phyloP scores from a whole-genome alignment of 2,329 filamentous ascomycete species.

The Trichophaea hybrida region DNA sequence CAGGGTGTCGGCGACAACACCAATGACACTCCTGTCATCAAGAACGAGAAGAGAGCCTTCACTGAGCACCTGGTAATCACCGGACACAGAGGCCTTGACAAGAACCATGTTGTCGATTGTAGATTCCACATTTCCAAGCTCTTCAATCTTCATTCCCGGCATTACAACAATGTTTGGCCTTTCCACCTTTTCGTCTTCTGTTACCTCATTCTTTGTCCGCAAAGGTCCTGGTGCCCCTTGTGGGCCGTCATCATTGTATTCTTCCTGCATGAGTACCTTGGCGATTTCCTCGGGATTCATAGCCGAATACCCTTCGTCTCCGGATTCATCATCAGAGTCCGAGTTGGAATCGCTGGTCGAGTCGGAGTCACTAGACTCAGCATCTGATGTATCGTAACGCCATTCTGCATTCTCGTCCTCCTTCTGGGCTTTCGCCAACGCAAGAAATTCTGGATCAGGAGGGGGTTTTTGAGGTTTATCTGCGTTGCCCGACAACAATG shows the following conservation, averaged over 20 bases:
- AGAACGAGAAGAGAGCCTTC: constrained; percentile 70
- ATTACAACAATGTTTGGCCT: constrained; percentile 62
- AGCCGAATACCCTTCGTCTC: constrained; percentile 50
- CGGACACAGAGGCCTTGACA: constrained; percentile 62
- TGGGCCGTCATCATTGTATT: constrained; percentile 54
- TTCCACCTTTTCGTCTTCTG: constrained; percentile 31
- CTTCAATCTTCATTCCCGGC: constrained; percentile 58
- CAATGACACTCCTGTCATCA: constrained; percentile 59
- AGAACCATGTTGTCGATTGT: constrained; percentile 67
- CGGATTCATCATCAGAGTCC: constrained; percentile 38
- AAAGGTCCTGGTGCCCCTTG: constrained; percentile 40
- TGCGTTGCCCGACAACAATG: not conserved
- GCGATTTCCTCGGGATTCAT: constrained; percentile 71
- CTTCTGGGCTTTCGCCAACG: constrained; percentile 28
- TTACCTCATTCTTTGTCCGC: constrained; percentile 67
- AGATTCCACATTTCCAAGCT: constrained; percentile 60
- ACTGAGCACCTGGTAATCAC: constrained; percentile 75
- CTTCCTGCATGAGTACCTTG: constrained; percentile 69
- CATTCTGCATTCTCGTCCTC: constrained; percentile 55
- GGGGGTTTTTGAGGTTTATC: not conserved
- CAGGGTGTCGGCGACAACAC: constrained; percentile 69
- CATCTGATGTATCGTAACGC: constrained; percentile 67
- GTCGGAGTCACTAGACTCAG: constrained; percentile 46
- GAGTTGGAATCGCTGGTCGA: constrained; percentile 41
- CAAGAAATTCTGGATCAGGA: constrained; percentile 20